Percentiles rank a stretch among this genome's conserved stretches.
These are phyloP conservation scores for Kwoniella dendrophila DNA, from an alignment of 768 basidiomycete genomes.

Conservation along the genomic window DNA sequence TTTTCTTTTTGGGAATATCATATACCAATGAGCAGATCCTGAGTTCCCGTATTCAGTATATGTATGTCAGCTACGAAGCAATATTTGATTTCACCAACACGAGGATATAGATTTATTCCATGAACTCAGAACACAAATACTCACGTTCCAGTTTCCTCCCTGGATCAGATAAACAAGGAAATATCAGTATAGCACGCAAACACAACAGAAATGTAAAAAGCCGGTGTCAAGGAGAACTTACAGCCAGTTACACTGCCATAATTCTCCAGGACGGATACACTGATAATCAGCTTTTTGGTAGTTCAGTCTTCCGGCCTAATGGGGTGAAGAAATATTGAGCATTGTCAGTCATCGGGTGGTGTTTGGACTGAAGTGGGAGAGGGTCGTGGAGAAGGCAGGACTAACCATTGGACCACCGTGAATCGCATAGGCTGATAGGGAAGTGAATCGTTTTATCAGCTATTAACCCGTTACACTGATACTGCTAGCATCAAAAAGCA, in stretches of 20 bases:
- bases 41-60: neutral
- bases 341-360: neutral
- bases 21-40: conserved; percentile 13
- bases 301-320: conserved; percentile 16
- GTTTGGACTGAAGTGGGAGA: too few relatives aligned
- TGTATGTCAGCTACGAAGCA: neutral
- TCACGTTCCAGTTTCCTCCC: too few relatives aligned
- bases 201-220: too few relatives aligned
- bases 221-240: neutral
- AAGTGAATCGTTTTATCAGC: too few relatives aligned
- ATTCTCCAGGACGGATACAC: conserved; percentile 20
- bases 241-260: conserved; percentile 22
- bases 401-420: conserved; percentile 21
- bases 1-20: conserved; percentile 8
- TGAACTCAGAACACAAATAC: too few relatives aligned
- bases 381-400: neutral
- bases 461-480: too few relatives aligned
- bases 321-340: too few relatives aligned
- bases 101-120: too few relatives aligned
- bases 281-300: conserved; percentile 21
- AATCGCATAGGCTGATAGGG: conserved; percentile 7
- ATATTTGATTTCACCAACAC: too few relatives aligned
- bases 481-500: neutral
- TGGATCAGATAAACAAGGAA: too few relatives aligned
- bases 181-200: too few relatives aligned